Percentiles rank a stretch among this genome's conserved stretches.
These are phyloP conservation scores for Steccherinum ochraceum DNA, from an alignment of 768 basidiomycete species.

Conservation along the genomic window DNA sequence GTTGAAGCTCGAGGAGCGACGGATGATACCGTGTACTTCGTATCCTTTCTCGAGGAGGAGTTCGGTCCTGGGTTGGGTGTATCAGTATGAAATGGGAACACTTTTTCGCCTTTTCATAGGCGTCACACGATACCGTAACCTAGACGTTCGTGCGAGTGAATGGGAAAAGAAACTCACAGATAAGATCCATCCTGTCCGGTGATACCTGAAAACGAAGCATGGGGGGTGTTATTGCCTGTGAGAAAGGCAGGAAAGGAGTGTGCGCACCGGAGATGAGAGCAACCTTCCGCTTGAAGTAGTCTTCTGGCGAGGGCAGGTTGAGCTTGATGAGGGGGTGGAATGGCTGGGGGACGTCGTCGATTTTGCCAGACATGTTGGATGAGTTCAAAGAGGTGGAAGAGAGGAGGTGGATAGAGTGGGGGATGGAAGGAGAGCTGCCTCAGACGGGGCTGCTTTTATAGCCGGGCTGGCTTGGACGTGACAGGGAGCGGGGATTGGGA, in stretches of 20 bases:
- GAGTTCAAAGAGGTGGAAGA: not conserved
- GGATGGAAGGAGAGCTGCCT: not conserved
- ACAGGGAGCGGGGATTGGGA: not conserved
- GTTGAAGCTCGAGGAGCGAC: conserved; percentile 97
- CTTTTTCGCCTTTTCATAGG: not conserved
- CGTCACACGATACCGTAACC: not conserved
- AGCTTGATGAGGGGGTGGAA: conserved; percentile 42
- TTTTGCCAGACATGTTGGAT: conserved; percentile 32
- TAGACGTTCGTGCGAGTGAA: too few relatives aligned
- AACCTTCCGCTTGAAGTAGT: conserved; percentile 87
- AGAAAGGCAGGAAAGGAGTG: conserved; percentile 2
- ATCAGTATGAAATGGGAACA: conserved; percentile 5
- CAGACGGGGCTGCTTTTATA: not conserved
- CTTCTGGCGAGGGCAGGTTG: conserved; percentile 64
- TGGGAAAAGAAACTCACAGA: conserved; percentile 46
- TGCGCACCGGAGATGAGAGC: conserved; percentile 82
- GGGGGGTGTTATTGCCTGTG: conserved; percentile 6
- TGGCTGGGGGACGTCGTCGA: conserved; percentile 19
- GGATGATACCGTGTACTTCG: conserved; percentile 92
- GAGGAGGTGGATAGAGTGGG: conserved; percentile 5
- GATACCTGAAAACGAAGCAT: conserved; percentile 54
- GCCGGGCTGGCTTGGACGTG: too few relatives aligned
- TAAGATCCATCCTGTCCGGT: conserved; percentile 97
- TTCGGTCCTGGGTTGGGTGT: conserved; percentile 53
- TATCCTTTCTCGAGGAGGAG: conserved; percentile 83